phyloP scores from a whole-genome alignment of 1,284 basidiomycete species.

The Heterobasidion irregulare region DNA sequence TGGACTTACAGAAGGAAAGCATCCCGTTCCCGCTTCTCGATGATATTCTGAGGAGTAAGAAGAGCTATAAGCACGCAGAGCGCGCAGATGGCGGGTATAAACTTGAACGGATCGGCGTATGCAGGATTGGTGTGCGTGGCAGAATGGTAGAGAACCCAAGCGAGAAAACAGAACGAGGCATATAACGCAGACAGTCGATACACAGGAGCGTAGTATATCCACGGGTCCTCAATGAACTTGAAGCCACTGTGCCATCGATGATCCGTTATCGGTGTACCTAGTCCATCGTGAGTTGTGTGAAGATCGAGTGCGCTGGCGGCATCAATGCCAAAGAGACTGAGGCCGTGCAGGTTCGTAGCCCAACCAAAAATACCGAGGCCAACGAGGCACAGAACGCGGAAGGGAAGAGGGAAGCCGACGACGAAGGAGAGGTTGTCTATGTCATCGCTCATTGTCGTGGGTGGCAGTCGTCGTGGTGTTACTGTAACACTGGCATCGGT shows the following conservation, averaged over 20 bases:
- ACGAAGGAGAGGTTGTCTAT: constrained; percentile 20
- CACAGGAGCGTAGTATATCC: constrained; percentile 46
- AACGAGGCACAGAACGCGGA: constrained; percentile 68
- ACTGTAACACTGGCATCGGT: neutral
- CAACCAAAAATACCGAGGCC: constrained; percentile 70
- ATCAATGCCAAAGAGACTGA: constrained; percentile 71
- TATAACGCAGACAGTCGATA: constrained; percentile 66
- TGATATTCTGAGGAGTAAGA: constrained; percentile 57
- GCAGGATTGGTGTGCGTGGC: constrained; percentile 47
- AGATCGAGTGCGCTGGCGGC: constrained; percentile 61
- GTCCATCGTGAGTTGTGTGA: constrained; percentile 23
- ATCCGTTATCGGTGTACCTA: constrained; percentile 18
- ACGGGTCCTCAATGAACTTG: constrained; percentile 25
- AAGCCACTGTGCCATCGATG: constrained; percentile 16
- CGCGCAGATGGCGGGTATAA: constrained; percentile 62
- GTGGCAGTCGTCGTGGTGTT: neutral
- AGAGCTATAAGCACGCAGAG: constrained; percentile 51
- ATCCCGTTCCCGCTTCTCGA: constrained; percentile 64
- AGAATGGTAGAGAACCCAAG: constrained; percentile 62
- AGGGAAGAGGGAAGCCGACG: constrained; percentile 26
- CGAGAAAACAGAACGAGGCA: constrained; percentile 43
- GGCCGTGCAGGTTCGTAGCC: constrained; percentile 84
- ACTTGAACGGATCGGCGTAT: constrained; percentile 67
- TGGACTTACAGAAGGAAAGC: constrained; percentile 63
- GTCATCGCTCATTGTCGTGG: constrained; percentile 13